Conservation (phyloP, 306 rosid species). For the Gleditsia sinensis region DNA sequence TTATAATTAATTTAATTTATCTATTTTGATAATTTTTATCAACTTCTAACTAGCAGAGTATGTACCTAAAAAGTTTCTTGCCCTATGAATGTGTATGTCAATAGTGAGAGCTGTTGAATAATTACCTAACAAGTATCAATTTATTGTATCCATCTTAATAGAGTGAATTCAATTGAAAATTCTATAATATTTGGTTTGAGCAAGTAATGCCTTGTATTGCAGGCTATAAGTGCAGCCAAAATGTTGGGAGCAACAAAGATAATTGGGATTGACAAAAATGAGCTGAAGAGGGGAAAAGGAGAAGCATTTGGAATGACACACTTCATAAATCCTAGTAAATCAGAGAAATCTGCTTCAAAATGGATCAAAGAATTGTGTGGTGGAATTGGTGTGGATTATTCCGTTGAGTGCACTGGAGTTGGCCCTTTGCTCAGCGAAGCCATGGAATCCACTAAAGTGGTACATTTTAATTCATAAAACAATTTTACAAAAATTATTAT, state of each 20-base stretch:
- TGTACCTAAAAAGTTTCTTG: too few relatives aligned
- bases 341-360: slow-evolving; percentile 44
- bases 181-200: background rate
- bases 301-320: slow-evolving; percentile 51
- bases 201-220: background rate
- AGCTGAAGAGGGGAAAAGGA: slow-evolving; percentile 38
- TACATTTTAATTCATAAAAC: slow-evolving; percentile 23
- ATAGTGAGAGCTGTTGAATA: too few relatives aligned
- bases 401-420: slow-evolving; percentile 53
- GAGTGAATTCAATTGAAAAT: background rate
- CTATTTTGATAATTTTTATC: too few relatives aligned
- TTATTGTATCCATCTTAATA: too few relatives aligned
- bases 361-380: slow-evolving; percentile 40
- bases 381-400: slow-evolving; percentile 62
- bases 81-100: too few relatives aligned
- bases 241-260: slow-evolving; percentile 51
- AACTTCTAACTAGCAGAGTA: too few relatives aligned
- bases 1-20: too few relatives aligned
- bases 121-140: too few relatives aligned
- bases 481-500: background rate
- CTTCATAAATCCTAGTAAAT: too few relatives aligned
- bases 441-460: slow-evolving; percentile 54
- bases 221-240: too few relatives aligned
- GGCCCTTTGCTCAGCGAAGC: slow-evolving; percentile 50
- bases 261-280: slow-evolving; percentile 55